These are phyloP conservation scores for Kwoniella shivajii DNA, from an alignment of 1,284 basidiomycete species.

Conservation along the genomic window DNA sequence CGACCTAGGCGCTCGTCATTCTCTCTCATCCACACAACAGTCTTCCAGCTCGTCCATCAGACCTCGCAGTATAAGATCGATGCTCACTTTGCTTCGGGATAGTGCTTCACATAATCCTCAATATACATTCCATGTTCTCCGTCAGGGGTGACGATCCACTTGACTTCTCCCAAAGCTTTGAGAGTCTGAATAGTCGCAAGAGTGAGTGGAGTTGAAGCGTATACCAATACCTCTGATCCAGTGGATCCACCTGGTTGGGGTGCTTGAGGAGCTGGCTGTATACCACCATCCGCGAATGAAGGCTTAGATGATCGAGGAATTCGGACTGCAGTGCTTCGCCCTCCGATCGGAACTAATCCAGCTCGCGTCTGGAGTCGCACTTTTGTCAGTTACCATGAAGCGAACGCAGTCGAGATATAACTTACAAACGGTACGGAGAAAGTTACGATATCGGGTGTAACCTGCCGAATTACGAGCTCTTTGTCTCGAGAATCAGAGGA, in stretches of 20 bases:
- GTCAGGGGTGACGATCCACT: slow-evolving; percentile 60
- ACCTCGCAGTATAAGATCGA: background rate
- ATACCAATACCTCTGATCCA: slow-evolving; percentile 72
- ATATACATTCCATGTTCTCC: slow-evolving; percentile 58
- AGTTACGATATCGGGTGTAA: slow-evolving; percentile 50
- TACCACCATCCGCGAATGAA: slow-evolving; percentile 10
- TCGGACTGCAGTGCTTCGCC: slow-evolving; percentile 79
- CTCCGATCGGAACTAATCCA: slow-evolving; percentile 71
- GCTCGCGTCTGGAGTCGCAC: slow-evolving; percentile 57
- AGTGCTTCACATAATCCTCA: slow-evolving; percentile 59
- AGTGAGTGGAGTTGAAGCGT: slow-evolving; percentile 80
- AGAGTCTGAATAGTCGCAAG: slow-evolving; percentile 71
- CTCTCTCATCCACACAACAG: background rate
- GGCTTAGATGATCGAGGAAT: slow-evolving; percentile 57
- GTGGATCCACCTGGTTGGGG: background rate
- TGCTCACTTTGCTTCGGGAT: slow-evolving; percentile 65
- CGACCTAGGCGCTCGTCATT: background rate
- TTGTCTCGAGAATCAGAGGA: slow-evolving; percentile 39
- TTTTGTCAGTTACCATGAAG: background rate
- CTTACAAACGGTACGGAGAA: slow-evolving; percentile 53
- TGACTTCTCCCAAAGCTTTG: slow-evolving; percentile 68
- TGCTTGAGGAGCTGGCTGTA: slow-evolving; percentile 16
- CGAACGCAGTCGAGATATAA: slow-evolving; percentile 9
- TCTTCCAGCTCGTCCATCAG: background rate
- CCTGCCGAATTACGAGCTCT: slow-evolving; percentile 48